Evolutionary conservation across 2,329 filamentous ascomycete species (phyloP).

Genomic region (Trichophyton equinum): DNA sequence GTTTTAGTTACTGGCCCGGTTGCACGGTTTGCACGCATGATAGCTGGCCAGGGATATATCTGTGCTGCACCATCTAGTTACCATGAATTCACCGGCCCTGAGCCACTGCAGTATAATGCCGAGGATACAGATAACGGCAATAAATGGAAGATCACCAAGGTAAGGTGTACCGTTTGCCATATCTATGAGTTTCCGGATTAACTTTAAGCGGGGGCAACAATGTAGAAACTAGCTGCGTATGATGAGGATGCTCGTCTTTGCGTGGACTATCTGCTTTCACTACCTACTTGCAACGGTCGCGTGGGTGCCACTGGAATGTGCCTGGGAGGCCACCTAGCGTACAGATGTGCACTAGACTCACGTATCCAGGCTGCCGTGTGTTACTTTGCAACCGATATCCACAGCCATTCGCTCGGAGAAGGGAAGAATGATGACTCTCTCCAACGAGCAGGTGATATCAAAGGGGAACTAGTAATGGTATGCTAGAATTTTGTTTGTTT

Average conservation of each 20-base stretch:
- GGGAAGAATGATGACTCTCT: conserved; percentile 52
- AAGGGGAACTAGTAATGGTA: conserved; percentile 65
- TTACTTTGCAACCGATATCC: conserved; percentile 90
- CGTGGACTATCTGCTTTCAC: conserved; percentile 56
- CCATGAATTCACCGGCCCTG: conserved; percentile 74
- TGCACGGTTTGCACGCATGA: conserved; percentile 76
- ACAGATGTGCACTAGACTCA: conserved; percentile 58
- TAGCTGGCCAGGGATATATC: conserved; percentile 85
- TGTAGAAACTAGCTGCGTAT: conserved; percentile 66
- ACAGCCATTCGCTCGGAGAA: conserved; percentile 62
- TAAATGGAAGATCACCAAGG: conserved; percentile 71
- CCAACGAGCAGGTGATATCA: conserved; percentile 51
- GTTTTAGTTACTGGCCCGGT: conserved; percentile 73
- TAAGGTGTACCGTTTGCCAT: conserved; percentile 17
- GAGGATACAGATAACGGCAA: conserved; percentile 83
- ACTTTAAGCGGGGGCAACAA: not conserved
- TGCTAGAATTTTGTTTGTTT: conserved; percentile 18
- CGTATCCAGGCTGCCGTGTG: conserved; percentile 66
- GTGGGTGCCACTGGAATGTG: conserved; percentile 83
- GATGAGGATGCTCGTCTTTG: conserved; percentile 62
- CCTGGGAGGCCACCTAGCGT: conserved; percentile 78
- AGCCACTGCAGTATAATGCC: conserved; percentile 71
- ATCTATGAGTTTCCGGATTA: not conserved
- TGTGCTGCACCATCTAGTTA: conserved; percentile 83
- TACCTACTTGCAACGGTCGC: conserved; percentile 67